Evolutionary conservation across 2,329 filamentous ascomycete species (phyloP).

Genomic region (Aspergillus latus): DNA sequence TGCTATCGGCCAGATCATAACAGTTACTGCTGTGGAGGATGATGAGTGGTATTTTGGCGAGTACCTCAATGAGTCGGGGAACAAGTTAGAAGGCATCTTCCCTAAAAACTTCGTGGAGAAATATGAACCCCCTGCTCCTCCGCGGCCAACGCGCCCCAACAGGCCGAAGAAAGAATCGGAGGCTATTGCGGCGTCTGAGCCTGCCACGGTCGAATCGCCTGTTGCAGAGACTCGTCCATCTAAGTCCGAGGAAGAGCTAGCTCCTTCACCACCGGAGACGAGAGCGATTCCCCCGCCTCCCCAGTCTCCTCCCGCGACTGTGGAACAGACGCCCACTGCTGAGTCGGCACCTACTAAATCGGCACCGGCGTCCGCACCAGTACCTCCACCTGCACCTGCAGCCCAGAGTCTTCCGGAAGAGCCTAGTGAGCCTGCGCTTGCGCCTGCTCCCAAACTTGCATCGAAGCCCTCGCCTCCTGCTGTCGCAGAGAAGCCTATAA

Average conservation of each 20-base stretch:
- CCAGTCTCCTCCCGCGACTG: conserved; percentile 24
- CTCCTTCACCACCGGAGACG: conserved; percentile 14
- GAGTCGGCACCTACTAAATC: conserved; percentile 29
- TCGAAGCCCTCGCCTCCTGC: conserved; percentile 64
- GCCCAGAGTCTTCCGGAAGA: conserved; percentile 28
- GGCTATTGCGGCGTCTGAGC: conserved; percentile 35
- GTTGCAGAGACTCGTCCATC: conserved; percentile 32
- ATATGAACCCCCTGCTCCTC: conserved; percentile 87
- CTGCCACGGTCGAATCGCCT: conserved; percentile 33
- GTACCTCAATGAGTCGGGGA: conserved; percentile 74
- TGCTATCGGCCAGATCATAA: conserved; percentile 80
- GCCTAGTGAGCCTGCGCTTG: conserved; percentile 40
- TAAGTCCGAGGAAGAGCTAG: conserved; percentile 33
- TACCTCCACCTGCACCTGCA: conserved; percentile 29
- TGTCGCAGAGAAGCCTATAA: conserved; percentile 69
- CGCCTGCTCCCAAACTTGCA: conserved; percentile 39
- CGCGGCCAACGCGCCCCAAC: conserved; percentile 70
- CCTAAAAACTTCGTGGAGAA: conserved; percentile 97
- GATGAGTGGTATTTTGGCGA: conserved; percentile 91
- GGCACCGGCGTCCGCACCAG: conserved; percentile 25
- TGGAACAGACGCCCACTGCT: conserved; percentile 27
- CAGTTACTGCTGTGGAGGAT: conserved; percentile 88
- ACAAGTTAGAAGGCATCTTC: conserved; percentile 81
- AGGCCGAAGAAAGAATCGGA: conserved; percentile 66
- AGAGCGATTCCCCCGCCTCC: conserved; percentile 28